Conservation (phyloP, 1,284 basidiomycete genomes). For the Moesziomyces parantarcticus region DNA sequence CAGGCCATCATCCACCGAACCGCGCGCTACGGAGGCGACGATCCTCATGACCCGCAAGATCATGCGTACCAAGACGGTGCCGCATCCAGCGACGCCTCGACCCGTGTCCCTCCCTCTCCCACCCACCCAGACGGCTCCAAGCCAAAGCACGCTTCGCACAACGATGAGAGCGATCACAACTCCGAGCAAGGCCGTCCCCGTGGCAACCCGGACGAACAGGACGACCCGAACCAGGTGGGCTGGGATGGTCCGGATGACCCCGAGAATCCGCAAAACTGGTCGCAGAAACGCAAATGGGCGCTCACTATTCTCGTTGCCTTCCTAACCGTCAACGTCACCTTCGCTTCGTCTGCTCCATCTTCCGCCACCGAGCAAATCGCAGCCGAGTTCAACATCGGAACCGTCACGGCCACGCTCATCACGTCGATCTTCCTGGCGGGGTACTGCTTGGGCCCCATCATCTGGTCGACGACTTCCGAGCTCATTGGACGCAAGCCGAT, state of each 20-base stretch:
- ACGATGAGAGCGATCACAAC: conserved; percentile 7
- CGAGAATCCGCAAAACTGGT: conserved; percentile 57
- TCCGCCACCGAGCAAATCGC: conserved; percentile 29
- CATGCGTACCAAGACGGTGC: conserved; percentile 11
- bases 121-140: conserved; percentile 9
- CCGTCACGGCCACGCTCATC: conserved; percentile 59
- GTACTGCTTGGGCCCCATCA: conserved; percentile 50
- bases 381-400: conserved; percentile 33
- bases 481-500: conserved; percentile 63
- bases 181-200: conserved; percentile 25
- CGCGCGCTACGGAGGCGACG: conserved; percentile 33
- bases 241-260: conserved; percentile 51
- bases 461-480: conserved; percentile 52
- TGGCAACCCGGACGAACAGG: conserved; percentile 32
- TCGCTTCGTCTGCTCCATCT: conserved; percentile 64
- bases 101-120: conserved; percentile 32
- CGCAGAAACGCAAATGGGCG: conserved; percentile 37
- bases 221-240: conserved; percentile 34
- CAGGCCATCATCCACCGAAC: conserved; percentile 29
- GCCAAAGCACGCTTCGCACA: conserved; percentile 6
- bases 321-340: conserved; percentile 61
- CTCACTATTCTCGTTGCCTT: conserved; percentile 49
- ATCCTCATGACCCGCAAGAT: conserved; percentile 34
- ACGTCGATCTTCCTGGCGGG: conserved; percentile 63
- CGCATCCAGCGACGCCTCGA: conserved; percentile 15